These are phyloP conservation scores for Teratosphaeria nubilosa DNA, from an alignment of 2,329 filamentous ascomycete species.

Conservation along the genomic window DNA sequence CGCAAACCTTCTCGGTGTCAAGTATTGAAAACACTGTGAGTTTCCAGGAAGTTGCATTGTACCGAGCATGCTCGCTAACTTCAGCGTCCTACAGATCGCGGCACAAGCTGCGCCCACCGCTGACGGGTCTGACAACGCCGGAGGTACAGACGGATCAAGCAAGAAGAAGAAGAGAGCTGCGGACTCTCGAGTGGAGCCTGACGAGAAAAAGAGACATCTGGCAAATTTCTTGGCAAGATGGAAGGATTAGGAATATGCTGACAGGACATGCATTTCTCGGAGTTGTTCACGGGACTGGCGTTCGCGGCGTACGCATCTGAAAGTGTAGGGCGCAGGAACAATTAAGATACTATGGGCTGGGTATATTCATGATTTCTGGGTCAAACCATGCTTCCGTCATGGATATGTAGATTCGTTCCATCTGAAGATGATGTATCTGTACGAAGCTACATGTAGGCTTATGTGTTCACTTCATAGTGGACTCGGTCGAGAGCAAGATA, in stretches of 20 bases:
- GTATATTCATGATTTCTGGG: not conserved
- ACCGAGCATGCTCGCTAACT: not conserved
- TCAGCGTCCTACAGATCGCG: slow-evolving; percentile 37
- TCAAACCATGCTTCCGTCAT: not conserved
- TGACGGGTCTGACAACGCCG: slow-evolving; percentile 21
- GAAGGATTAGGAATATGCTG: slow-evolving; percentile 40
- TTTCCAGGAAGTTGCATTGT: not conserved
- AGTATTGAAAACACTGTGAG: slow-evolving; percentile 52
- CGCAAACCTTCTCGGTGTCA: slow-evolving; percentile 40
- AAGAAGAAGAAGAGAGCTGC: not conserved
- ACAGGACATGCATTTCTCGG: not conserved
- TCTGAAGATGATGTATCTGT: not conserved
- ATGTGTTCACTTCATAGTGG: not conserved
- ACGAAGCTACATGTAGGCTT: not conserved
- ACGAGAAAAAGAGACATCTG: slow-evolving; percentile 28
- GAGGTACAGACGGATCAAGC: not conserved
- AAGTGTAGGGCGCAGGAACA: not conserved
- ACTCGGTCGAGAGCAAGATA: not conserved
- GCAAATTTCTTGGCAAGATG: slow-evolving; percentile 48
- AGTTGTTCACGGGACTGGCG: not conserved
- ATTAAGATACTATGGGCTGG: not conserved
- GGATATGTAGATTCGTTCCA: not conserved
- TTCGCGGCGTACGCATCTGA: not conserved
- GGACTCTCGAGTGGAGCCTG: not conserved
- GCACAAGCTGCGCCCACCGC: slow-evolving; percentile 40